phyloP scores from a whole-genome alignment of 2,329 filamentous ascomycete species.

The Epicoccum sorghinum region DNA sequence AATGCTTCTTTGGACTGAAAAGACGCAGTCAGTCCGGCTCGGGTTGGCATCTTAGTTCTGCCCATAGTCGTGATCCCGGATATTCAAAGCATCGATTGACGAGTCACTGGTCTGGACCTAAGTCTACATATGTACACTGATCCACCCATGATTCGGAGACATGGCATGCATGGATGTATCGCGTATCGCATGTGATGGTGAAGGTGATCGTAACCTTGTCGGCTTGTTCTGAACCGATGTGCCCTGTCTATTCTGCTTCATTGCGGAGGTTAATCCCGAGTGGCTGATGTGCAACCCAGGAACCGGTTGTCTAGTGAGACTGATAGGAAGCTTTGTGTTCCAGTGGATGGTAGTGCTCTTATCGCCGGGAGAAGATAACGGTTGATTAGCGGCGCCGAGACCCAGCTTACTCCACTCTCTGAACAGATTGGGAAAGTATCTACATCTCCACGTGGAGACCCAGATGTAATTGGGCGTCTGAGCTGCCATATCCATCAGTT shows the following conservation, averaged over 20 bases:
- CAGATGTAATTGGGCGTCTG: no score
- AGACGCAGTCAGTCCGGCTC: conserved; percentile 11
- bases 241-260: background rate
- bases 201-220: background rate
- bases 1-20: conserved; percentile 31
- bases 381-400: background rate
- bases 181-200: background rate
- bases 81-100: no score
- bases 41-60: background rate
- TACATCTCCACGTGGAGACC: background rate
- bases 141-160: background rate
- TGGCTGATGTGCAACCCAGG: background rate
- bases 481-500: no score
- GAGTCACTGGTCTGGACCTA: background rate
- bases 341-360: background rate
- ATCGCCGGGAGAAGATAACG: conserved; percentile 2
- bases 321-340: background rate
- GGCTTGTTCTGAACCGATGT: conserved; percentile 10
- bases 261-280: background rate
- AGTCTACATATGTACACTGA: background rate
- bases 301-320: background rate
- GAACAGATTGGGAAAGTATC: background rate
- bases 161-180: background rate
- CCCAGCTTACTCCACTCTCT: background rate
- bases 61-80: background rate